phyloP scores from a whole-genome alignment of 2,329 filamentous ascomycete species.

The Ploettnerulaceae sp. region DNA sequence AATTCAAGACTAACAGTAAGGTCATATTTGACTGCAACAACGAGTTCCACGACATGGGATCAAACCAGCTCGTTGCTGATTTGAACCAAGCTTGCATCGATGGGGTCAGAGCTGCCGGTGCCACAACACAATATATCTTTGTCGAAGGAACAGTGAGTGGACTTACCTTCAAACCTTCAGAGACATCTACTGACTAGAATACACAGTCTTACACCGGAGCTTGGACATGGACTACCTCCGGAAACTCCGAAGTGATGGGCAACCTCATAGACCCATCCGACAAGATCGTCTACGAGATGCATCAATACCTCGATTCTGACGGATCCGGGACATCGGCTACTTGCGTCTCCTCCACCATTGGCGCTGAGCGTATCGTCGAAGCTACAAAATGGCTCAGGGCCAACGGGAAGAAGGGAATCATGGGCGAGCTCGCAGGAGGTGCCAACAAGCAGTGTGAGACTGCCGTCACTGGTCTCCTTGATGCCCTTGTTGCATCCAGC shows the following conservation, averaged over 20 bases:
- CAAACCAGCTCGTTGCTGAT: slow-evolving; percentile 35
- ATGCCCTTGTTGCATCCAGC: slow-evolving; percentile 42
- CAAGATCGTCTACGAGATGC: slow-evolving; percentile 57
- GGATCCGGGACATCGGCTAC: slow-evolving; percentile 46
- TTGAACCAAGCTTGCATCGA: slow-evolving; percentile 44
- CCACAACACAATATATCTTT: slow-evolving; percentile 51
- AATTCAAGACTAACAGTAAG: slow-evolving; percentile 36
- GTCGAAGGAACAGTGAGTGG: slow-evolving; percentile 45
- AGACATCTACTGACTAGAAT: no score
- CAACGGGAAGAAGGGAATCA: slow-evolving; percentile 47
- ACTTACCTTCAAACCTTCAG: no score
- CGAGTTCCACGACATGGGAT: slow-evolving; percentile 41
- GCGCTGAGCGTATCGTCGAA: slow-evolving; percentile 45
- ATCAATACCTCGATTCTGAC: slow-evolving; percentile 56
- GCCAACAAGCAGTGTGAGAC: slow-evolving; percentile 44
- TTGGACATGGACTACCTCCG: slow-evolving; percentile 34
- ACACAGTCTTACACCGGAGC: slow-evolving; percentile 23
- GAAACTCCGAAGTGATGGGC: slow-evolving; percentile 38
- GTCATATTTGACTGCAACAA: slow-evolving; percentile 41
- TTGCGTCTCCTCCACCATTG: slow-evolving; percentile 51
- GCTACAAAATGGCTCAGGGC: slow-evolving; percentile 51
- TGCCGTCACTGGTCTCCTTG: slow-evolving; percentile 47
- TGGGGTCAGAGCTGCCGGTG: slow-evolving; percentile 39
- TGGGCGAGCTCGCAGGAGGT: slow-evolving; percentile 52
- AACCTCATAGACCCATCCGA: slow-evolving; percentile 46